Evolutionary conservation across 192 early-diverging fungal genomes (phyloP), one percentile per base, ranked within the genome.

Genomic region (Dissophora globulifera): DNA sequence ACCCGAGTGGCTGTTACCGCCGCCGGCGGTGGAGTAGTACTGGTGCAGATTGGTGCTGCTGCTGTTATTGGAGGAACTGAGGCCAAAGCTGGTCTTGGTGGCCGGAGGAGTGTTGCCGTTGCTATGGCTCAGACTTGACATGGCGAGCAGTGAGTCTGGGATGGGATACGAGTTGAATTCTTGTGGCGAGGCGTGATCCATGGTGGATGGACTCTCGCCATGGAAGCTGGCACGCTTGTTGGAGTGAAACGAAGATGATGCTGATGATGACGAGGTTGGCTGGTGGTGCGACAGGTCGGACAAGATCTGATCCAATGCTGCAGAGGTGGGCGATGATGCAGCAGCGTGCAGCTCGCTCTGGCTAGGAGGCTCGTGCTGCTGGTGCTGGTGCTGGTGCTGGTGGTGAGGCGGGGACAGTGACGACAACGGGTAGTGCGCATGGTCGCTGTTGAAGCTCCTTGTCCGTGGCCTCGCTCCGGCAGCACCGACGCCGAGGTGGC

Each of bases 291-390:
- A n/a, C n/a, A n/a, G n/a, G n/a, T n/a, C n/a, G n/a, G n/a, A n/a
- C n/a, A n/a, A n/a, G 69, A 62, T 49, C 69, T 57, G 69, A 30
- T 71, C 60, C 25, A 50, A 53, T 54, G 69, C 45, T 7, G 42
- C 43, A 0, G 69, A 49, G 8, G 50, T 26, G 1, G 58, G 42
- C 6, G 46, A 26, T 2, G 38, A 2, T 15, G 17, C 29, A 16
- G 2, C 25, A 29, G 47, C 17, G 31, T 53, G 51, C 27, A 3
- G 35, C 4, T 43, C 26, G 35, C 15, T 56, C 26, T 12, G 19
- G 32, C 12, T 56, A 22, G 0, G 38, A 4, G 25, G 25, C 26
- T 46, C 16, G 15, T 38, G 58, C 20, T 35, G 32, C 43, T 17
- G 15, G 23, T 31, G 50, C 20, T 17, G 45, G 17, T 27, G 53